Evolutionary conservation across 345 rosid genomes (phyloP).

Genomic region (Populus davidiana): DNA sequence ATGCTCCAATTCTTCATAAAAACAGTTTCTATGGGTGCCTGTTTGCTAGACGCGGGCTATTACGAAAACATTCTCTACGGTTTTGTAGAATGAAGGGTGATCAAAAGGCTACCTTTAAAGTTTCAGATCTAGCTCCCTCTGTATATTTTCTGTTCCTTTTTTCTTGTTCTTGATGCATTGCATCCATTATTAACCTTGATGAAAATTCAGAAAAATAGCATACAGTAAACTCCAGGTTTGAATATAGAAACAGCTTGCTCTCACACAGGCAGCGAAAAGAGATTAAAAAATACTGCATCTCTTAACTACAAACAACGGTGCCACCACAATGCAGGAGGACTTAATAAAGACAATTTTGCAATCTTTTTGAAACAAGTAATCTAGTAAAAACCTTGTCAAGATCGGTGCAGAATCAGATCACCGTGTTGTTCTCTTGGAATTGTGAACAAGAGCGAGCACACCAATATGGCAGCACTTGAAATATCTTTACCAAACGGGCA

Average conservation of each 20-base stretch:
- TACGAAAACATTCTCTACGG: too few relatives aligned
- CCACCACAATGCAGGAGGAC: neutral
- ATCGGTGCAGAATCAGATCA: conserved; percentile 6
- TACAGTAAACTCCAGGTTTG: too few relatives aligned
- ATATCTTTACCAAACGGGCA: neutral
- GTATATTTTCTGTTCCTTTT: neutral
- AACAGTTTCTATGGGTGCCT: too few relatives aligned
- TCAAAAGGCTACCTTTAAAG: neutral
- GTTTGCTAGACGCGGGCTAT: too few relatives aligned
- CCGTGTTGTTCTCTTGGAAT: neutral
- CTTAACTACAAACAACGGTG: neutral
- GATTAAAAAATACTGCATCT: neutral
- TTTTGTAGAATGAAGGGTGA: neutral
- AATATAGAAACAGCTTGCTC: neutral
- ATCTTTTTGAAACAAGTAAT: neutral
- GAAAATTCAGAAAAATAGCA: too few relatives aligned
- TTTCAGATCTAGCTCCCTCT: neutral
- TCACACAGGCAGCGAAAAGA: neutral
- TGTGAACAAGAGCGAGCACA: neutral
- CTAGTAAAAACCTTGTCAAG: neutral
- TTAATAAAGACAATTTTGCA: neutral
- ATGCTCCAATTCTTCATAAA: neutral
- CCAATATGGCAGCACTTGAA: neutral
- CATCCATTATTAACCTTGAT: too few relatives aligned
- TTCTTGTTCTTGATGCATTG: neutral